phyloP scores from a whole-genome alignment of 164 flowering plant genomes.

The Protea cynaroides region DNA sequence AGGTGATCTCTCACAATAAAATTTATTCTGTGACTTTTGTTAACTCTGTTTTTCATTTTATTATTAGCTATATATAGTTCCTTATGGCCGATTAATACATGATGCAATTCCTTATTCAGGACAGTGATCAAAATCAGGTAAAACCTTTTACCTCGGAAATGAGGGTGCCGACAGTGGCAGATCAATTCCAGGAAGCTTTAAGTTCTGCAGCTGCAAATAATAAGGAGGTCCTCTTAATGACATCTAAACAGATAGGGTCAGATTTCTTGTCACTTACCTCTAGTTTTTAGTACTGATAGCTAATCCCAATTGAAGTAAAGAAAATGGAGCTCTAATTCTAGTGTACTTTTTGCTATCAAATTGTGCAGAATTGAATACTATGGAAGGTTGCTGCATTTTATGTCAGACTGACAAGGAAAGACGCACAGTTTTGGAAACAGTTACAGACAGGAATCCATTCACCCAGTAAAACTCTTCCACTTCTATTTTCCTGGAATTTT shows the following conservation, averaged over 20 bases:
- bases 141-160: conserved; percentile 18
- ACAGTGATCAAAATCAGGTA: conserved; percentile 17
- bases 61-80: background rate
- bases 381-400: conserved; percentile 66
- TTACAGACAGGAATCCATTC: conserved; percentile 20
- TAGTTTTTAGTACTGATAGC: background rate
- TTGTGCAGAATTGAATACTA: conserved; percentile 42
- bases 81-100: background rate
- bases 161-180: conserved; percentile 46
- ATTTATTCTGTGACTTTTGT: background rate
- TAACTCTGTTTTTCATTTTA: too few species aligned
- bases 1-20: conserved; percentile 32
- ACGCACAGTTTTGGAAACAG: conserved; percentile 39
- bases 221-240: conserved; percentile 17
- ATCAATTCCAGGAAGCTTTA: conserved; percentile 61
- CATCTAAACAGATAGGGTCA: conserved; percentile 41
- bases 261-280: background rate
- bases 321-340: background rate
- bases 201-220: conserved; percentile 32
- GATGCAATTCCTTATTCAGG: conserved; percentile 22
- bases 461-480: conserved; percentile 19
- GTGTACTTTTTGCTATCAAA: conserved; percentile 5
- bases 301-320: background rate
- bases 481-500: background rate
- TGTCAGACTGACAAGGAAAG: conserved; percentile 62